Evolutionary conservation across 2,329 filamentous ascomycete species (phyloP).

Genomic region (Akanthomyces uredinophilus): DNA sequence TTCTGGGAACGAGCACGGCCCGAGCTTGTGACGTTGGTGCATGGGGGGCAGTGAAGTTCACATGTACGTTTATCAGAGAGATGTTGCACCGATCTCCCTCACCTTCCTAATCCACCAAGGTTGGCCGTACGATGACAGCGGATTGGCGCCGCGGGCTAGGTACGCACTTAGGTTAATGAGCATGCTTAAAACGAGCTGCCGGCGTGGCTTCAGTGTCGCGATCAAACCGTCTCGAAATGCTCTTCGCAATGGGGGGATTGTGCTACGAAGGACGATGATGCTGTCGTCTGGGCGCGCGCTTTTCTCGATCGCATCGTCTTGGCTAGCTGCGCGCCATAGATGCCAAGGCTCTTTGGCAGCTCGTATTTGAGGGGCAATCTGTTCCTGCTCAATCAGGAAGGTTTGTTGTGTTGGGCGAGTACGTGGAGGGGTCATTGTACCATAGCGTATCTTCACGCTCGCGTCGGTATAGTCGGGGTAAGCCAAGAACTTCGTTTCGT

Average conservation of each 20-base stretch:
- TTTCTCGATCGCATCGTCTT: background rate
- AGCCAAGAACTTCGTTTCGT: background rate
- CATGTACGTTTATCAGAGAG: background rate
- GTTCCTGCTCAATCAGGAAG: background rate
- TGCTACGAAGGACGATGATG: background rate
- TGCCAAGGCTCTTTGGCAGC: background rate
- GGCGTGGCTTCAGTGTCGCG: background rate
- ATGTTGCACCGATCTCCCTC: background rate
- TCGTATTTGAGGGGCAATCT: background rate
- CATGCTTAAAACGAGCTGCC: background rate
- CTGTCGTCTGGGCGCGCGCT: background rate
- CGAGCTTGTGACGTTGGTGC: background rate
- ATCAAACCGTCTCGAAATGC: background rate
- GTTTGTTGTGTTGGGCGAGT: background rate
- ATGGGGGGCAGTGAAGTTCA: background rate
- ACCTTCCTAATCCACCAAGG: background rate
- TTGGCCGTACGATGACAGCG: background rate
- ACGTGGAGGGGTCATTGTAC: background rate
- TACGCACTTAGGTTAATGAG: background rate
- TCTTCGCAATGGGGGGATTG: background rate
- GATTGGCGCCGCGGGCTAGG: background rate
- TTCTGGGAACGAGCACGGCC: background rate
- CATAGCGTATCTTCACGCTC: background rate
- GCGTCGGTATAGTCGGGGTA: background rate
- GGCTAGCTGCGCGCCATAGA: background rate